phyloP scores from a whole-genome alignment of 164 flowering plant genomes.

The Sextonia rubra region DNA sequence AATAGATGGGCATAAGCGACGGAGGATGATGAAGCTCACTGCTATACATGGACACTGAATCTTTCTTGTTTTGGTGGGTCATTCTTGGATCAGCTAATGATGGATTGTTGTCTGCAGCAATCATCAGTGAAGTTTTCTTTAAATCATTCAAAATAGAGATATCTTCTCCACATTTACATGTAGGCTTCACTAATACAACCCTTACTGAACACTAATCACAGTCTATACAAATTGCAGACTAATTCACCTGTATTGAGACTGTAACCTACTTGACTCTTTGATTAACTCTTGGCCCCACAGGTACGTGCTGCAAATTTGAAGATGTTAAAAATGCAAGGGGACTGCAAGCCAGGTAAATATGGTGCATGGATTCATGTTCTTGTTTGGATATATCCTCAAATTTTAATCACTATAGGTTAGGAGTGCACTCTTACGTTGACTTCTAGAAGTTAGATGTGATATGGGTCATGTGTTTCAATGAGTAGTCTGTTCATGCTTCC shows the following conservation, averaged over 20 bases:
- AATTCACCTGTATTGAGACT: neutral
- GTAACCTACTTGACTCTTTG: neutral
- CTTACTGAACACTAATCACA: neutral
- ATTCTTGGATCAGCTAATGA: neutral
- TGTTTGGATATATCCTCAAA: neutral
- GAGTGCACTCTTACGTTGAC: neutral
- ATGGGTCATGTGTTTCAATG: neutral
- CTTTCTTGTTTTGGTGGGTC: neutral
- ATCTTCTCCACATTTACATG: neutral
- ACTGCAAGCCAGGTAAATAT: neutral
- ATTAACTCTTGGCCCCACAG: neutral
- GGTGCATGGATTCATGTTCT: neutral
- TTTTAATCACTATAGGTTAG: neutral
- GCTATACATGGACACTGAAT: constrained; percentile 13
- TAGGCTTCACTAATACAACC: neutral
- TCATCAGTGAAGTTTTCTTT: neutral
- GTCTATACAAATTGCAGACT: neutral
- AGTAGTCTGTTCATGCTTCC: no score
- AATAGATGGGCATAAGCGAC: constrained; percentile 26
- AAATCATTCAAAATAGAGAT: neutral
- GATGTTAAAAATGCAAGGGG: neutral
- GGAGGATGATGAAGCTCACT: constrained; percentile 27
- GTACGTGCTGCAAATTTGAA: neutral
- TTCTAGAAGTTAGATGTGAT: neutral
- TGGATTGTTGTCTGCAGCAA: neutral